Percentiles rank a stretch among this genome's conserved stretches.
Evolutionary conservation across 73 alveolate genomes (phyloP).

Genomic region (Tetrahymena malaccensis): DNA sequence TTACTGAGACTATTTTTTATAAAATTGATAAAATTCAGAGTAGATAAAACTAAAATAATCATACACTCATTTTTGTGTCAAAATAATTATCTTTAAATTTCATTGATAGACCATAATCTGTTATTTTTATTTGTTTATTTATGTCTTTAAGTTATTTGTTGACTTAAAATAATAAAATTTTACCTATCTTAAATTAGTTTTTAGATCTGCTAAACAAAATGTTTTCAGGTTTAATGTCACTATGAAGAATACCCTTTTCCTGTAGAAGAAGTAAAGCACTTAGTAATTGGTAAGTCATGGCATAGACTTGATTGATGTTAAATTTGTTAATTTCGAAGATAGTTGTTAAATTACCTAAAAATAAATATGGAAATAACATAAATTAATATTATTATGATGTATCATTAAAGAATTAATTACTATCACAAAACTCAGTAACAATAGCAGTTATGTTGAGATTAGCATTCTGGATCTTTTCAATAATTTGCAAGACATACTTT

Average conservation of each 20-base stretch:
- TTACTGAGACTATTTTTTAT: neutral
- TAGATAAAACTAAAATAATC: too few species aligned
- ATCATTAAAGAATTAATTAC: neutral
- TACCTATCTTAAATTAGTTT: neutral
- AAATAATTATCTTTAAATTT: neutral
- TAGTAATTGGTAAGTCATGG: neutral
- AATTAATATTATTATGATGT: too few species aligned
- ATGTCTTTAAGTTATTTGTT: too few species aligned
- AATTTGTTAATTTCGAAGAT: neutral
- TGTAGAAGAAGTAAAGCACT: neutral
- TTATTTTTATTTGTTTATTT: too few species aligned
- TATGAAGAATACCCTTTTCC: neutral
- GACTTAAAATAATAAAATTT: too few species aligned
- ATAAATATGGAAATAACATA: too few species aligned
- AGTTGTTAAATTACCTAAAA: neutral
- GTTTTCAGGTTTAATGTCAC: neutral
- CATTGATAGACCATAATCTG: neutral
- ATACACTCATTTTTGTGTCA: neutral
- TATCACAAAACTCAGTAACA: neutral
- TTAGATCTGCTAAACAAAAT: neutral
- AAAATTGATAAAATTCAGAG: too few species aligned
- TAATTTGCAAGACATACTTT: neutral
- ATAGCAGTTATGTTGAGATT: neutral
- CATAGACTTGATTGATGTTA: neutral
- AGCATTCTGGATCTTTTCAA: neutral